These are phyloP conservation scores for Corylus avellana DNA, from an alignment of 306 rosid genomes.

Conservation along the genomic window DNA sequence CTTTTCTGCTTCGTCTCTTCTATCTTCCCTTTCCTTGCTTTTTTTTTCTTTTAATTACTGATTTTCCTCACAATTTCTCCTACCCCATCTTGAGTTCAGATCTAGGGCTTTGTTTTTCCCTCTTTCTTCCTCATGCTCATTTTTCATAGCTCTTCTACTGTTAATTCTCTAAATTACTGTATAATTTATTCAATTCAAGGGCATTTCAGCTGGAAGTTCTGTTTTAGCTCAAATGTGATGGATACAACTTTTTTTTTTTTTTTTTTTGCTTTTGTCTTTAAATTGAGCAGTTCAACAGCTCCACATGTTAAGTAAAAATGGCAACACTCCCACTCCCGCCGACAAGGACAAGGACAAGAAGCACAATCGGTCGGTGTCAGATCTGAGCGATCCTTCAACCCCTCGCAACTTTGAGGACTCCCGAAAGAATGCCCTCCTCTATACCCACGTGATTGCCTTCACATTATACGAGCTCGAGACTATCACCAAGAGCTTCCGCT, in stretches of 20 bases:
- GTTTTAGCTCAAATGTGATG: background rate
- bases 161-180: background rate
- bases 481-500: slow-evolving; percentile 91
- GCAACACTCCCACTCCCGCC: slow-evolving; percentile 10
- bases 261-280: background rate
- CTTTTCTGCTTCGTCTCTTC: slow-evolving; percentile 20
- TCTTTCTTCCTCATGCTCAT: background rate
- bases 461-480: slow-evolving; percentile 94
- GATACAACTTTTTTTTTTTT: background rate
- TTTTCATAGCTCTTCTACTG: background rate
- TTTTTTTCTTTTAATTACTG: background rate
- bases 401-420: slow-evolving; percentile 73
- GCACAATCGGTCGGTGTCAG: slow-evolving; percentile 72
- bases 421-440: slow-evolving; percentile 72
- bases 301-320: slow-evolving; percentile 39
- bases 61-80: slow-evolving; percentile 3
- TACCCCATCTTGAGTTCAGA: slow-evolving; percentile 32
- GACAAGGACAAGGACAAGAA: slow-evolving; percentile 42
- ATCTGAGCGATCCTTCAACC: slow-evolving; percentile 94
- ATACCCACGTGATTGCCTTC: slow-evolving; percentile 88
- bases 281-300: slow-evolving; percentile 73
- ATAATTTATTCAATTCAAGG: background rate
- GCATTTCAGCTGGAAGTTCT: background rate
- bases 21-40: background rate
- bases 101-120: slow-evolving; percentile 38